Conservation (phyloP, 805 yeast genomes). For the Grigorovia transvaalensis region DNA sequence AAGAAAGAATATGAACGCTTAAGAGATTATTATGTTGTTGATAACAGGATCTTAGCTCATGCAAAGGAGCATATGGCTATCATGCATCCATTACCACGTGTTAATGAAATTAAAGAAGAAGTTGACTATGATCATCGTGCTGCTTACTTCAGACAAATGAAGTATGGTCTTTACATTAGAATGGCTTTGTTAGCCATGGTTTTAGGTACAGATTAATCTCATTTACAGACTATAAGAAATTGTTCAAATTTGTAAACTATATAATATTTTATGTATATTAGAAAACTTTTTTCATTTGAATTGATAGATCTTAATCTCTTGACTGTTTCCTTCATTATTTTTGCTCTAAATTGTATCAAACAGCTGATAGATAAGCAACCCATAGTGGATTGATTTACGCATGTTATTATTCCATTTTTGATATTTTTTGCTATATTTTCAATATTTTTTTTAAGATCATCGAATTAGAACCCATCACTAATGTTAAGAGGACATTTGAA, state of each 20-base stretch:
- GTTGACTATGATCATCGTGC: conserved; percentile 99
- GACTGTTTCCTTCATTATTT: too few species aligned
- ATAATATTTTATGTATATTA: background rate
- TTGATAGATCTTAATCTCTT: background rate
- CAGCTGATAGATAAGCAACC: too few species aligned
- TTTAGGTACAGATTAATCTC: conserved; percentile 79
- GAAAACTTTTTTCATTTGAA: background rate
- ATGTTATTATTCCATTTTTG: too few species aligned
- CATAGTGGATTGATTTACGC: too few species aligned
- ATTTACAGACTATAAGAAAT: background rate
- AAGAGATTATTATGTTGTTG: conserved; percentile 85
- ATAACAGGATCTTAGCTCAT: conserved; percentile 77
- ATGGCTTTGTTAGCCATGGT: conserved; percentile 99
- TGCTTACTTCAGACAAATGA: conserved; percentile 99
- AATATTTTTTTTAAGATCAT: background rate
- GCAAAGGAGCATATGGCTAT: conserved; percentile 98
- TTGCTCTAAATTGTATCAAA: too few species aligned
- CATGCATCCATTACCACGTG: conserved; percentile 98
- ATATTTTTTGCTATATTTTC: too few species aligned
- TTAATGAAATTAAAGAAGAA: conserved; percentile 91
- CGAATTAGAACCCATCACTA: background rate
- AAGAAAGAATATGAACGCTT: conserved; percentile 71
- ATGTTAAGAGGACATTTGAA: background rate
- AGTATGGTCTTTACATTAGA: conserved; percentile 94
- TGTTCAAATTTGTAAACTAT: background rate